These are phyloP conservation scores for Mortierella sp. DNA, from an alignment of 371 early-diverging fungal genomes.

Conservation along the genomic window DNA sequence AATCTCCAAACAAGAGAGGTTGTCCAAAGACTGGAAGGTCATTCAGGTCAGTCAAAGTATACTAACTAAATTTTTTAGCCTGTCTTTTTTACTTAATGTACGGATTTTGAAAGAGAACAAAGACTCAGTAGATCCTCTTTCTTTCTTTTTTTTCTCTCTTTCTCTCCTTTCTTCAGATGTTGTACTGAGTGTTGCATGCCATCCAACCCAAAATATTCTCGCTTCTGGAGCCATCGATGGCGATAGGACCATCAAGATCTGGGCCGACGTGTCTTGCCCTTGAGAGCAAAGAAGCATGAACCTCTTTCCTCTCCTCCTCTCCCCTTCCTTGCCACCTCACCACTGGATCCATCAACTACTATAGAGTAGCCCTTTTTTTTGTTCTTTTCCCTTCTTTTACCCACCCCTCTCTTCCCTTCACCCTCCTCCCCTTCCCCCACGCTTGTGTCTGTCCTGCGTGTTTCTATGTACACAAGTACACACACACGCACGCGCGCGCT, in stretches of 20 bases:
- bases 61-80: background rate
- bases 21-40: slow-evolving; percentile 93
- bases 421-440: too few species aligned
- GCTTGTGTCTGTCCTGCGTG: too few species aligned
- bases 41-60: slow-evolving; percentile 72
- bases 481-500: too few species aligned
- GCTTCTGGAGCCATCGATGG: slow-evolving; percentile 94
- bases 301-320: background rate
- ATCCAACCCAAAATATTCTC: slow-evolving; percentile 94
- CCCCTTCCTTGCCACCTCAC: too few species aligned
- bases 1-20: slow-evolving; percentile 94
- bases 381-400: too few species aligned
- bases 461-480: too few species aligned
- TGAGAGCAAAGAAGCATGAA: slow-evolving; percentile 17
- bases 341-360: too few species aligned
- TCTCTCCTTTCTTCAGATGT: slow-evolving; percentile 68
- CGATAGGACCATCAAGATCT: slow-evolving; percentile 91
- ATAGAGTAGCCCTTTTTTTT: too few species aligned
- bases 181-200: slow-evolving; percentile 93
- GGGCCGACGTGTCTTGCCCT: slow-evolving; percentile 62
- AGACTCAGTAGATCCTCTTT: background rate
- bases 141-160: slow-evolving; percentile 8
- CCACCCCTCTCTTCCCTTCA: too few species aligned
- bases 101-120: background rate
- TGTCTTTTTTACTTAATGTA: background rate